Conservation (phyloP, 805 yeast genomes). For the Saccharomycopsis javanensis region DNA sequence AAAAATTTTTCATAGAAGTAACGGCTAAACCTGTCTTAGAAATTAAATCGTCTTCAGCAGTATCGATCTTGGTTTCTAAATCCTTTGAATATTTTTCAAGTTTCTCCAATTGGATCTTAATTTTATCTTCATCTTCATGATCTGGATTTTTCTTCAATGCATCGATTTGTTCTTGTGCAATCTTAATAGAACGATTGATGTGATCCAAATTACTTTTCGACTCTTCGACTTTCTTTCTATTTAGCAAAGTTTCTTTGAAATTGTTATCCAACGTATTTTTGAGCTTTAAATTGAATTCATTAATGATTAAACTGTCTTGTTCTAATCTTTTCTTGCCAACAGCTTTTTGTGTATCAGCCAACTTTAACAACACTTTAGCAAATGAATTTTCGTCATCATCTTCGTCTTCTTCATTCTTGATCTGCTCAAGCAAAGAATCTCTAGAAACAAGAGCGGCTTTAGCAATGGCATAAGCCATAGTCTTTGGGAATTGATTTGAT, state of each 20-base stretch:
- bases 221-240: conserved; percentile 59
- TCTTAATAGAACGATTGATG: conserved; percentile 47
- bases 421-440: conserved; percentile 30
- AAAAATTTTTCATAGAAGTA: conserved; percentile 63
- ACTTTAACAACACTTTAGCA: conserved; percentile 42
- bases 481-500: conserved; percentile 43
- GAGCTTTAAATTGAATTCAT: conserved; percentile 49
- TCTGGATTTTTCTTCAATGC: conserved; percentile 1
- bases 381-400: conserved; percentile 39
- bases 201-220: conserved; percentile 65
- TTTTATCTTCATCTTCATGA: conserved; percentile 7
- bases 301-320: conserved; percentile 55
- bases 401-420: conserved; percentile 24
- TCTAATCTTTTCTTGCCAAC: conserved; percentile 60
- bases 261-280: conserved; percentile 43
- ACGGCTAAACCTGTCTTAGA: conserved; percentile 72
- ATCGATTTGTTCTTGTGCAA: conserved; percentile 22
- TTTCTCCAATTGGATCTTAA: conserved; percentile 12
- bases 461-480: conserved; percentile 62
- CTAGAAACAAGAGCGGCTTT: conserved; percentile 44
- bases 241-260: conserved; percentile 49
- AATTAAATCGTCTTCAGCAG: conserved; percentile 68
- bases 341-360: conserved; percentile 47
- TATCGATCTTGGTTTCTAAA: conserved; percentile 42
- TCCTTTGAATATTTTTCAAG: conserved; percentile 37